phyloP scores from a whole-genome alignment of 1,139 yeast species.

The Debaryomyces subglobosus region DNA sequence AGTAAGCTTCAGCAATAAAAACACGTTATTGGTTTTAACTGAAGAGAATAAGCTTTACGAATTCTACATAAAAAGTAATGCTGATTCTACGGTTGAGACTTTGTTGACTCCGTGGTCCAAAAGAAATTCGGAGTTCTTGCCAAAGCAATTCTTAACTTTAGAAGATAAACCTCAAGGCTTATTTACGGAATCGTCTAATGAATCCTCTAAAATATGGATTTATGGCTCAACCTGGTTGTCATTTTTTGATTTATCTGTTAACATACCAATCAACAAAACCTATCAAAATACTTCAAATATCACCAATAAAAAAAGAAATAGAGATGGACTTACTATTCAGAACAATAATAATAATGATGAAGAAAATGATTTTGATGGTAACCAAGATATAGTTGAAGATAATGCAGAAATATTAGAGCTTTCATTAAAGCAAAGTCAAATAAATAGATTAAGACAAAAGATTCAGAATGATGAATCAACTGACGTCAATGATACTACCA shows the following conservation, averaged over 20 bases:
- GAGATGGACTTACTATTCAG: constrained; percentile 62
- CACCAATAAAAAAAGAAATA: constrained; percentile 54
- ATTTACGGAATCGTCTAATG: constrained; percentile 41
- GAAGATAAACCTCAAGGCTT: constrained; percentile 78
- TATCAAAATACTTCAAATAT: constrained; percentile 26
- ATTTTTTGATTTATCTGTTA: constrained; percentile 67
- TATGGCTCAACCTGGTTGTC: constrained; percentile 89
- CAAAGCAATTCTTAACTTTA: constrained; percentile 59
- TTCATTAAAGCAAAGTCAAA: constrained; percentile 36
- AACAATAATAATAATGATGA: constrained; percentile 31
- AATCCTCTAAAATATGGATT: constrained; percentile 59
- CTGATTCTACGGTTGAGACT: constrained; percentile 19
- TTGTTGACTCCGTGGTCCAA: constrained; percentile 80
- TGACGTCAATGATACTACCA: constrained; percentile 24
- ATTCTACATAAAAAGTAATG: constrained; percentile 42
- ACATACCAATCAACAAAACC: constrained; percentile 50
- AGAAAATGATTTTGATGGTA: constrained; percentile 19
- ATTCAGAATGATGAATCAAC: constrained; percentile 31
- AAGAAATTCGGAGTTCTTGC: constrained; percentile 73
- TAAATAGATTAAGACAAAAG: constrained; percentile 30
- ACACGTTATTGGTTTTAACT: constrained; percentile 64
- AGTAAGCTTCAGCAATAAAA: constrained; percentile 51
- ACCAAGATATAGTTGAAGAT: constrained; percentile 24
- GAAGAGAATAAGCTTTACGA: constrained; percentile 78
- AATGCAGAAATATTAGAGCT: constrained; percentile 34